These are phyloP conservation scores for Sclerospora graminicola DNA, from an alignment of 352 stramenopile species.

Conservation along the genomic window DNA sequence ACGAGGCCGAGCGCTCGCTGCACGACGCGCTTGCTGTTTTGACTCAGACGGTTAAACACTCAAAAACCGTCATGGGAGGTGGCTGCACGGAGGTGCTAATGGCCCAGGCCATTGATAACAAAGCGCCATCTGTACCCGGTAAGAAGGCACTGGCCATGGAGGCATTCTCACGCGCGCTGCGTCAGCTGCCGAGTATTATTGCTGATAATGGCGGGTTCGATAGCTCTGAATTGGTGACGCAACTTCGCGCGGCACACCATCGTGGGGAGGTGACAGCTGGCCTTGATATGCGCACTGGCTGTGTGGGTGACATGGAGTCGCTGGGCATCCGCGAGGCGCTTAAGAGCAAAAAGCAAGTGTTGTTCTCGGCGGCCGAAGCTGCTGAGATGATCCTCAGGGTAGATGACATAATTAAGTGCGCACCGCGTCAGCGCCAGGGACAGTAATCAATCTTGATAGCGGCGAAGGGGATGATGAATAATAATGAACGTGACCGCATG, in stretches of 20 bases:
- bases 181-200: slow-evolving; percentile 96
- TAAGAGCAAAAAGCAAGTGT: slow-evolving; percentile 95
- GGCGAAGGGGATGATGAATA: too few species aligned
- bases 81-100: slow-evolving; percentile 96
- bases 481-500: too few species aligned
- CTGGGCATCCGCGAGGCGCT: slow-evolving; percentile 96
- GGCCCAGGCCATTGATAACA: slow-evolving; percentile 87
- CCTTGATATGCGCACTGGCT: slow-evolving; percentile 95
- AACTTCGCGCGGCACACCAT: slow-evolving; percentile 92
- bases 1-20: slow-evolving; percentile 98
- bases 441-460: slow-evolving; percentile 17
- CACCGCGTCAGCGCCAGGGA: slow-evolving; percentile 68
- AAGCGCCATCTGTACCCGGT: slow-evolving; percentile 88
- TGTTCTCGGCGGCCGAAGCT: slow-evolving; percentile 96
- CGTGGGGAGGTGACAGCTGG: slow-evolving; percentile 88
- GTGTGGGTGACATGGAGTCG: slow-evolving; percentile 93
- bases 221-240: slow-evolving; percentile 94
- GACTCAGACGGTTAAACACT: slow-evolving; percentile 94
- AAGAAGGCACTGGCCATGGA: slow-evolving; percentile 99
- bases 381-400: slow-evolving; percentile 99
- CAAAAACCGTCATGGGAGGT: slow-evolving; percentile 93
- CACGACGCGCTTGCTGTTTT: slow-evolving; percentile 98
- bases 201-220: slow-evolving; percentile 99
- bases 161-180: slow-evolving; percentile 92
- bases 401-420: slow-evolving; percentile 97